phyloP scores from a whole-genome alignment of 2,329 filamentous ascomycete species.

The Tolypocladium amazonense region DNA sequence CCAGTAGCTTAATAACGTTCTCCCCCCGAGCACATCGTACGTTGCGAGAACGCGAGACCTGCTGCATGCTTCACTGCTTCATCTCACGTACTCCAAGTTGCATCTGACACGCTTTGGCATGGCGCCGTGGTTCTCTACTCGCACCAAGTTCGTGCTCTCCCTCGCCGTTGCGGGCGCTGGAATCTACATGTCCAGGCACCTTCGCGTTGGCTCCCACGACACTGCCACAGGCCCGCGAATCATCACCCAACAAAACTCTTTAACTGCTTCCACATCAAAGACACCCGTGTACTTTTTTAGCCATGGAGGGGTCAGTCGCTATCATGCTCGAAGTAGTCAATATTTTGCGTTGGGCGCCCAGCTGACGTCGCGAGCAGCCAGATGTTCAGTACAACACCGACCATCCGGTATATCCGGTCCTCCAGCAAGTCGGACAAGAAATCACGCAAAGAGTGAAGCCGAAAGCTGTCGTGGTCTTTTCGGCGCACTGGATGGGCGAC shows the following conservation, averaged over 20 bases:
- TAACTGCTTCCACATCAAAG: background rate
- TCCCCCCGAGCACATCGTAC: background rate
- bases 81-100: background rate
- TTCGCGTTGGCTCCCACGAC: background rate
- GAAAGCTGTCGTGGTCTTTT: slow-evolving; percentile 64
- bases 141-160: background rate
- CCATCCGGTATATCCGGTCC: slow-evolving; percentile 55
- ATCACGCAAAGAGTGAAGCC: slow-evolving; percentile 62
- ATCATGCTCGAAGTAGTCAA: background rate
- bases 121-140: background rate
- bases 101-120: background rate
- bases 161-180: background rate
- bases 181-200: background rate
- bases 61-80: background rate
- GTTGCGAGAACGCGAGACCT: background rate
- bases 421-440: slow-evolving; percentile 56
- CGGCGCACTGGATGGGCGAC: slow-evolving; percentile 63
- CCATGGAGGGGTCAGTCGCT: slow-evolving; percentile 32
- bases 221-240: background rate
- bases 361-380: slow-evolving; percentile 28
- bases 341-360: background rate
- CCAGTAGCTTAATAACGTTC: background rate
- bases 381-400: slow-evolving; percentile 57
- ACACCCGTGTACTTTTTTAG: slow-evolving; percentile 39
- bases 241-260: background rate